Percentiles rank a stretch among this genome's conserved stretches.
These are phyloP conservation scores for Globisporangium apiculatum DNA, from an alignment of 352 stramenopile species.

Conservation along the genomic window DNA sequence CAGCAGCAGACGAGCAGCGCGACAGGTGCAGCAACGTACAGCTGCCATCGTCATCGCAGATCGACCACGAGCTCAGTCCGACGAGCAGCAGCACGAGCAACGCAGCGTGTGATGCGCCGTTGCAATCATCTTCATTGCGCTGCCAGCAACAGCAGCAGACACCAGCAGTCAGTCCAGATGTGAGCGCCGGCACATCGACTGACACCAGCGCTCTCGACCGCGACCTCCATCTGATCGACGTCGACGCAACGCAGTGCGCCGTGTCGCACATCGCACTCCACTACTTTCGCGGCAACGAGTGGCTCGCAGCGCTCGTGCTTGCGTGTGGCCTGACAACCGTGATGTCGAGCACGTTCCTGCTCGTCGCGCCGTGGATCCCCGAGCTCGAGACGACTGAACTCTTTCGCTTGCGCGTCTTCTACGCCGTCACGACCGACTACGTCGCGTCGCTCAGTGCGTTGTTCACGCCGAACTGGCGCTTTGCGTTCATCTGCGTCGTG, in stretches of 20 bases:
- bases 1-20: slow-evolving; percentile 10
- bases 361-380: slow-evolving; percentile 35
- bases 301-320: slow-evolving; percentile 38
- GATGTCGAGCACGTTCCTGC: slow-evolving; percentile 27
- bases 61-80: slow-evolving; percentile 15
- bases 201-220: slow-evolving; percentile 8
- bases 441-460: slow-evolving; percentile 44
- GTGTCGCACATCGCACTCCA: slow-evolving; percentile 26
- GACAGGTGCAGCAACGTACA: not conserved
- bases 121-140: not conserved
- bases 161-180: slow-evolving; percentile 6
- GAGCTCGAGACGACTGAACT: slow-evolving; percentile 44
- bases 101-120: not conserved
- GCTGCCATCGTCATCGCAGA: not conserved
- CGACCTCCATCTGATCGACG: slow-evolving; percentile 11
- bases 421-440: slow-evolving; percentile 52
- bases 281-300: slow-evolving; percentile 38
- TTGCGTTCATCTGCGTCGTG: slow-evolving; percentile 55
- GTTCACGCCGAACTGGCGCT: slow-evolving; percentile 59
- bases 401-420: slow-evolving; percentile 49
- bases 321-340: slow-evolving; percentile 23
- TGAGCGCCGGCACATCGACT: not conserved
- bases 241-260: slow-evolving; percentile 21
- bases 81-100: slow-evolving; percentile 20
- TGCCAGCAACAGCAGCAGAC: slow-evolving; percentile 3